phyloP scores from a whole-genome alignment of 2,329 filamentous ascomycete species.

The Penicillium paneum region DNA sequence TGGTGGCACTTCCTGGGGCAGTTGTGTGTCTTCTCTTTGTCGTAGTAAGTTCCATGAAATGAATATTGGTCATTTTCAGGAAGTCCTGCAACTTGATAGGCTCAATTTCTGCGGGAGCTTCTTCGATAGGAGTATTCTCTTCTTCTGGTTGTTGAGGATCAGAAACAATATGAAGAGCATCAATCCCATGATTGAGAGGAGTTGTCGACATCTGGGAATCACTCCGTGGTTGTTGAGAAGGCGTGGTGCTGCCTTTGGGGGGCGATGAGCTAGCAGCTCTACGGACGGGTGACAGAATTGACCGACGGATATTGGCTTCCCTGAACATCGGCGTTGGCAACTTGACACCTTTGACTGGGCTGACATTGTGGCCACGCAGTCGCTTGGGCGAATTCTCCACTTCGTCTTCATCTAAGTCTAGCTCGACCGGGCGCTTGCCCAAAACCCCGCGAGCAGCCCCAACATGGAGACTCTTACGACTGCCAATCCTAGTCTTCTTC shows the following conservation, averaged over 20 bases:
- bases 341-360: conserved; percentile 71
- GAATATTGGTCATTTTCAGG: conserved; percentile 89
- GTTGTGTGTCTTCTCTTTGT: conserved; percentile 88
- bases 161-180: conserved; percentile 22
- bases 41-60: conserved; percentile 97
- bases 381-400: conserved; percentile 60
- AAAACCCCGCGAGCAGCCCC: conserved; percentile 70
- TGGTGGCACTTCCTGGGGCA: conserved; percentile 52
- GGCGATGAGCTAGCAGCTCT: conserved; percentile 36
- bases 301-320: conserved; percentile 62
- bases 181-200: conserved; percentile 28
- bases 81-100: conserved; percentile 86
- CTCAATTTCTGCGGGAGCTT: conserved; percentile 50
- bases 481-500: conserved; percentile 64
- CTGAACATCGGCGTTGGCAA: conserved; percentile 67
- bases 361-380: conserved; percentile 67
- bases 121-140: conserved; percentile 46
- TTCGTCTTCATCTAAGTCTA: conserved; percentile 63
- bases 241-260: conserved; percentile 50
- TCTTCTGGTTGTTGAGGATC: conserved; percentile 42
- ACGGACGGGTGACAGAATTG: conserved; percentile 49
- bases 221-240: conserved; percentile 43
- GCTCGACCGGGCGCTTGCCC: conserved; percentile 69
- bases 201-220: conserved; percentile 41
- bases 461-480: conserved; percentile 72